Evolutionary conservation across 192 early-diverging fungal genomes (phyloP), one percentile per base, ranked within the genome.

Genomic region (Gigaspora rosea): DNA sequence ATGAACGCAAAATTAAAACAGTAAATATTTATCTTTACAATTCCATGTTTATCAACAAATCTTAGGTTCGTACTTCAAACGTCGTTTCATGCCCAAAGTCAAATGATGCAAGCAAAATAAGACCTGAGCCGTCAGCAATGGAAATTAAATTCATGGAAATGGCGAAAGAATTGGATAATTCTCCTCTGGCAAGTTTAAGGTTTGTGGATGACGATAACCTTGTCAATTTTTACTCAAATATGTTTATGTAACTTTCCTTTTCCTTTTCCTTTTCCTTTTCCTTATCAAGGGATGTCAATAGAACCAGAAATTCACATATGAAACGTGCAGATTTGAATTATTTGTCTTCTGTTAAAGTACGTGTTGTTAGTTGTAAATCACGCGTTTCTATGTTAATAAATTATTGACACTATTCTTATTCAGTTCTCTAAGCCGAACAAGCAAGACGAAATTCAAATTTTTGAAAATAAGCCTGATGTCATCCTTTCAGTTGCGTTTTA

Each of bases 401-500:
- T 27, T 27, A 27, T 27, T 27, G 27, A 27, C 27, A 27, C 27
- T 27, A 1, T 27, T 27, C 27, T 27, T 27, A 46, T 65, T 11
- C 20, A 65, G 18, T 20, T 41, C 12, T 74, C 18, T 13, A 32
- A 18, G 12, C 20, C 20, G 18, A 65, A 50, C 27, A 27, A 65
- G 12, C 41, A 57, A 41, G 61, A 20, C 62, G 54, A 0, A 5
- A 15, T 1, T 22, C 6, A 41, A 11, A 35, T 15, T 16, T 0
- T 18, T 36, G 15, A 8, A 52, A 54, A 12, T 49, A 65, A 8
- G 13, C 76, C 52, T 41, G 88, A 88, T 58, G 77, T 90, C 12
- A 76, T 93, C 1, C 82, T 91, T 15, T 86, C 86, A 32, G 88
- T 91, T 15, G 86, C 87, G 64, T 82, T 93, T n/a, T 91, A 88